Base-by-base conservation (phyloP, 2,329 filamentous ascomycete species). In the Alternaria consortialis region DNA sequence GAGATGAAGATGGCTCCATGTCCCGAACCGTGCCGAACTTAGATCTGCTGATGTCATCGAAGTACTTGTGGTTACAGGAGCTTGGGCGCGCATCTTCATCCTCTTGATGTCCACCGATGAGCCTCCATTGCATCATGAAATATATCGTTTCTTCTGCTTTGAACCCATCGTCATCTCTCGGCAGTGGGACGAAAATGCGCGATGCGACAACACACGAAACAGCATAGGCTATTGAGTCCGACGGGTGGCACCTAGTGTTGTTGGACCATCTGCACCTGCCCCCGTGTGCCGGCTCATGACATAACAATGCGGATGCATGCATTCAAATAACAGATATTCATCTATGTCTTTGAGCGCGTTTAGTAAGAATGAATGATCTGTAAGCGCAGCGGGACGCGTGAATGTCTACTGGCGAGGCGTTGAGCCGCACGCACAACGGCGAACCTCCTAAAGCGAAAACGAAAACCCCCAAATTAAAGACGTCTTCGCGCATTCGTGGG, bases 231-330 rank as follows among this genome's bases (percentile, higher is more conserved):
- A n/a, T 23, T 46, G 15, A 25, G 13, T 40, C 43, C 31, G 53
- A 48, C 43, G 44, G 53, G 42, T 56, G 34, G 34, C 20, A 56
- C 53, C 36, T 34, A n/a, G 17, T 34, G 15, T 15, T 40, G 50
- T 52, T 27, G 25, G 23, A 40, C 32, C 50, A 52, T 37, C 50
- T 40, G 23, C 36, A 52, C n/a, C 34, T 52, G 50, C 36, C 25
- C 12, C 12, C 17, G 15, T 5, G 27, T 47, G 17, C 25, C 36
- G 32, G 50, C 50, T 52, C n/a, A 52, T 52, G 50, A 52, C 50
- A 23, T 23, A 27, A 40, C 20, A 17, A n/a, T 32, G 27, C 50
- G 50, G 36, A 39, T 37, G 25, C 36, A 39, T 39, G 50, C 50
- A 52, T 52, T 4, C 32, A 7, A 40, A 31, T 31, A 37, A 27